phyloP scores from a whole-genome alignment of 1,284 basidiomycete species.

The Tilletia indica region DNA sequence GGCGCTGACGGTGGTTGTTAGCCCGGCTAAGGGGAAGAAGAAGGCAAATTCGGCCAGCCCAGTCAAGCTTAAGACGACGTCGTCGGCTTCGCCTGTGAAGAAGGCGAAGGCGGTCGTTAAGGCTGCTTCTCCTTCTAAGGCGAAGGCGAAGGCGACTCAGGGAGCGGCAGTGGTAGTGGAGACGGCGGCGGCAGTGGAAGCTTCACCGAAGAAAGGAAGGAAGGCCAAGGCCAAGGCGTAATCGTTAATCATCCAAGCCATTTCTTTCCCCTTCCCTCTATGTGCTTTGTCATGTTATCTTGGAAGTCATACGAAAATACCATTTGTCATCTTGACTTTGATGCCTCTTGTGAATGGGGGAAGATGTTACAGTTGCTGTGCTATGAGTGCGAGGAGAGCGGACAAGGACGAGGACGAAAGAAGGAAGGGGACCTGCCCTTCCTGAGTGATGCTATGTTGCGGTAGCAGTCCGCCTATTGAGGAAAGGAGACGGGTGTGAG shows the following conservation, averaged over 20 bases:
- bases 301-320: not conserved
- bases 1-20: not conserved
- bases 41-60: conserved; percentile 2
- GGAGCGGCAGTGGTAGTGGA: too few relatives aligned
- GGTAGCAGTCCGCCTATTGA: not conserved
- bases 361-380: too few relatives aligned
- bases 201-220: not conserved
- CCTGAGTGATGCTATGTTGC: not conserved
- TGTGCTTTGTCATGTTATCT: not conserved
- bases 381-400: not conserved
- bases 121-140: not conserved
- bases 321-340: too few relatives aligned
- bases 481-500: not conserved
- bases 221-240: too few relatives aligned
- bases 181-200: too few relatives aligned
- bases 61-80: not conserved
- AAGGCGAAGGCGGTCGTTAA: conserved; percentile 4
- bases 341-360: too few relatives aligned
- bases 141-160: not conserved
- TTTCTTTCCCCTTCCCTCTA: too few relatives aligned
- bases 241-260: not conserved
- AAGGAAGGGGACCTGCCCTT: not conserved
- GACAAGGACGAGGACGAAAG: not conserved
- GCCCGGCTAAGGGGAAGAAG: not conserved
- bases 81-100: not conserved